Evolutionary conservation across 495 filamentous ascomycete genomes (phyloP), one percentile per base, ranked within the genome.

Genomic region (Aspergillus panamensis): DNA sequence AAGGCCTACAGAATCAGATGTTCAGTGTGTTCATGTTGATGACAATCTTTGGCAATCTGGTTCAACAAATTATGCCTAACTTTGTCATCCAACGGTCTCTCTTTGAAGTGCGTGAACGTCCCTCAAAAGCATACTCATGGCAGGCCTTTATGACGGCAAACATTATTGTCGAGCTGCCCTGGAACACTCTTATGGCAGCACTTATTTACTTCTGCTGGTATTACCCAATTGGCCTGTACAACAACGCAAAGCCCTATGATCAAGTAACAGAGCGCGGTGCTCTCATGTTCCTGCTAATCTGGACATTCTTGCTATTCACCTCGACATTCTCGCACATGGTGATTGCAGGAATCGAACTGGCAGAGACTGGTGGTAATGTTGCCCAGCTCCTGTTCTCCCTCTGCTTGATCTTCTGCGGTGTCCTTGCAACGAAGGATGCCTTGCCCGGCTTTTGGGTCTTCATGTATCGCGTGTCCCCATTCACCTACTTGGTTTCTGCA

Each of bases 1-100:
- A 92, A 66, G 90, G 89, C 48, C 80, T 94, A 7, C 88, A 91
- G 63, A 92, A 92, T 65, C 87, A 91, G 66, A 84, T 92, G 69
- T 93, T 92, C 64, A 73, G 82, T 63, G 84, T 94, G 67, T 93
- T 96, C 77, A 84, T 91, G 76, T 72, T 96, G 10, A 71, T 90
- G 51, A 89, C 82, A 6, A 80, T 94, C 42, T 87, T 91, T 67
- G 82, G 82, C 57, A 83, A 87, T 59, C 75, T 91, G 20, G 80
- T 84, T 12, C 81, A 89, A 61, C 90, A 92, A 60, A 74, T 88
- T 16, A 85, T 89, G 69, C 87, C 88, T 0, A 76, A 81, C 21
- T 91, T 87, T 65, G 69, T 88, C 37, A 67, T 71, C 4, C 76
- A 86, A 53, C 78, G 90, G 48, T 76, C 78, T 1, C 76, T 93